Conservation (phyloP, 208 protist genomes). For the Herpetomonas samuelpessoai region DNA sequence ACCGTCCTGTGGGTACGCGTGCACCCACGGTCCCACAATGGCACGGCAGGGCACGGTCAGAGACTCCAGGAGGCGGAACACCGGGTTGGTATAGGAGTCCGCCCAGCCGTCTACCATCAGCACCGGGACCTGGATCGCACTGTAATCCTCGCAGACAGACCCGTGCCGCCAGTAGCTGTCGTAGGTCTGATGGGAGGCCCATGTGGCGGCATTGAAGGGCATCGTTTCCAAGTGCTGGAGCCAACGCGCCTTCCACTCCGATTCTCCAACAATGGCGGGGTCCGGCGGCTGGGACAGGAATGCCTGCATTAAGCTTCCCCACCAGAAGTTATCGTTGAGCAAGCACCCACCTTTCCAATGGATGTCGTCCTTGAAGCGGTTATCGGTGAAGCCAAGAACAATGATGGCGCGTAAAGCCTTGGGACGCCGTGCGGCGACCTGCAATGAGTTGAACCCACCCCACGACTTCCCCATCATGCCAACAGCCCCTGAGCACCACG, state of each 20-base stretch:
- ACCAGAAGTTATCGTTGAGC: slow-evolving; percentile 76
- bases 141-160: slow-evolving; percentile 54
- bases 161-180: slow-evolving; percentile 66
- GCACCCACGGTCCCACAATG: slow-evolving; percentile 59
- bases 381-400: slow-evolving; percentile 60
- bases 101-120: slow-evolving; percentile 56
- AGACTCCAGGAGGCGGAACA: slow-evolving; percentile 44
- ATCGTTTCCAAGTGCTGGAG: slow-evolving; percentile 43
- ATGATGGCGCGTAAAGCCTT: slow-evolving; percentile 55
- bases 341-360: slow-evolving; percentile 70
- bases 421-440: slow-evolving; percentile 56
- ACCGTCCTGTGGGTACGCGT: slow-evolving; percentile 65
- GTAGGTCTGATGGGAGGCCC: slow-evolving; percentile 45
- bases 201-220: slow-evolving; percentile 49
- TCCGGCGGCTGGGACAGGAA: slow-evolving; percentile 47
- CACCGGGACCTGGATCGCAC: slow-evolving; percentile 45
- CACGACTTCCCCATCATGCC: slow-evolving; percentile 76
- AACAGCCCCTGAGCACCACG: slow-evolving; percentile 57
- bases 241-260: slow-evolving; percentile 43
- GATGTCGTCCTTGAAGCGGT: slow-evolving; percentile 69
- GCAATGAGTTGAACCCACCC: slow-evolving; percentile 65
- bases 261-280: slow-evolving; percentile 34
- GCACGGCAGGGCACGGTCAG: slow-evolving; percentile 49
- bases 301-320: slow-evolving; percentile 64
- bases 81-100: slow-evolving; percentile 58